These are phyloP conservation scores for Trametes meyenii DNA, from an alignment of 768 basidiomycete genomes.

Conservation along the genomic window DNA sequence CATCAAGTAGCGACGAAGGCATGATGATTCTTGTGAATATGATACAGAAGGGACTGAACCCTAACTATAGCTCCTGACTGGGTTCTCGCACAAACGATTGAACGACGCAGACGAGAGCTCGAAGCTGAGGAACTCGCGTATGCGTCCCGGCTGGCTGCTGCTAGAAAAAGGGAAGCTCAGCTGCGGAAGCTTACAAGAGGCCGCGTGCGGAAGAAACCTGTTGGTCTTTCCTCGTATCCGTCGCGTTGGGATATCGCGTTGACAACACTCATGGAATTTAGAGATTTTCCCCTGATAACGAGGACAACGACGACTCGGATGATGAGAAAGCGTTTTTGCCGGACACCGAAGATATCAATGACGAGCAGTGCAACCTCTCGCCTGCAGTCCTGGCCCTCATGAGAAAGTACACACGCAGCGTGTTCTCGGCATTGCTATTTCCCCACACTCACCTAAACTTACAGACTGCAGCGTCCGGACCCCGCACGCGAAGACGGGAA, in stretches of 20 bases:
- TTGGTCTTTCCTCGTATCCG: slow-evolving; percentile 35
- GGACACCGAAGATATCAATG: slow-evolving; percentile 45
- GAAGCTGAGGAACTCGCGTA: slow-evolving; percentile 70
- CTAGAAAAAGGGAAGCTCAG: slow-evolving; percentile 63
- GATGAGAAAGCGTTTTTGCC: slow-evolving; percentile 76
- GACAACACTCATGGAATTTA: slow-evolving; percentile 11
- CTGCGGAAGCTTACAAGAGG: slow-evolving; percentile 56
- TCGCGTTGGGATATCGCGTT: not conserved
- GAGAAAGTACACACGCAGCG: slow-evolving; percentile 57
- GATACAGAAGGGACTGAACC: no score
- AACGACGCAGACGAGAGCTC: slow-evolving; percentile 62
- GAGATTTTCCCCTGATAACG: slow-evolving; percentile 17
- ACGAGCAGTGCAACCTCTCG: slow-evolving; percentile 60
- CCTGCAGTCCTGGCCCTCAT: slow-evolving; percentile 80
- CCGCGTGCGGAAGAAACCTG: slow-evolving; percentile 62
- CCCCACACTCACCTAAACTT: not conserved
- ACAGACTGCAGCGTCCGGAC: slow-evolving; percentile 9
- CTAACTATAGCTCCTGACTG: slow-evolving; percentile 59
- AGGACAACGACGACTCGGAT: slow-evolving; percentile 33
- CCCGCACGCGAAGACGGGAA: slow-evolving; percentile 42
- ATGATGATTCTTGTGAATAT: not conserved
- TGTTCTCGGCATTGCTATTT: not conserved
- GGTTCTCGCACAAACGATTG: slow-evolving; percentile 74
- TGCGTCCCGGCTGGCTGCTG: slow-evolving; percentile 58
- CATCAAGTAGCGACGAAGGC: slow-evolving; percentile 32